Evolutionary conservation across 164 flowering plant species (phyloP).

Genomic region (Brasenia schreberi): DNA sequence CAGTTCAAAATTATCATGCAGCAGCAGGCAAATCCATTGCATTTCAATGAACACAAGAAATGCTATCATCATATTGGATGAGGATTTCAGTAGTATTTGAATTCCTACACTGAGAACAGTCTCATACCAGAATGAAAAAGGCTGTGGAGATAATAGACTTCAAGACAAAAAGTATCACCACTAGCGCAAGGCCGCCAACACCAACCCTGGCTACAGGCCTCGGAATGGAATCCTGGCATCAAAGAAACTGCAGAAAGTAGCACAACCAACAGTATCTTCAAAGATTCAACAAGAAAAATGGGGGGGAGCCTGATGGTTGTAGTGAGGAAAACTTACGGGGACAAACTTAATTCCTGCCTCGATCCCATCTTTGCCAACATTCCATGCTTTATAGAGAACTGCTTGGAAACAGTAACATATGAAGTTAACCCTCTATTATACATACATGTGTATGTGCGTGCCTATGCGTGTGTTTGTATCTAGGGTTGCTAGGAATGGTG

Average conservation of each 20-base stretch:
- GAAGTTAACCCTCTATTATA: background rate
- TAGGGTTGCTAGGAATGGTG: no score
- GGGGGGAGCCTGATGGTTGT: background rate
- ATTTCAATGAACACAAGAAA: no score
- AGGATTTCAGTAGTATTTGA: no score
- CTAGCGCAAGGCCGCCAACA: slow-evolving; percentile 30
- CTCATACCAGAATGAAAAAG: slow-evolving; percentile 71
- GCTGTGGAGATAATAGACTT: slow-evolving; percentile 79
- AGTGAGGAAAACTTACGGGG: slow-evolving; percentile 45
- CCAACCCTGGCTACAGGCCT: slow-evolving; percentile 72
- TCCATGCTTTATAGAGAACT: slow-evolving; percentile 65
- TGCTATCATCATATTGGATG: no score
- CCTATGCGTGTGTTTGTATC: no score
- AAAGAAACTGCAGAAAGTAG: slow-evolving; percentile 4
- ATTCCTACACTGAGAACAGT: no score
- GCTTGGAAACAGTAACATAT: slow-evolving; percentile 5
- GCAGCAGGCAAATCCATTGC: no score
- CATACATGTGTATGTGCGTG: background rate
- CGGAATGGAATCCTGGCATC: slow-evolving; percentile 56
- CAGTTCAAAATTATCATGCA: no score
- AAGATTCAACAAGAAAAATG: background rate
- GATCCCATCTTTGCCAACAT: slow-evolving; percentile 76
- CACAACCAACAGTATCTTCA: background rate
- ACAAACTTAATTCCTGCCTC: slow-evolving; percentile 84
- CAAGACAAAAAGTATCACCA: slow-evolving; percentile 47